Evolutionary conservation across 1,284 basidiomycete genomes (phyloP), one percentile per base, ranked within the genome.

Genomic region (Peniophora sp.): DNA sequence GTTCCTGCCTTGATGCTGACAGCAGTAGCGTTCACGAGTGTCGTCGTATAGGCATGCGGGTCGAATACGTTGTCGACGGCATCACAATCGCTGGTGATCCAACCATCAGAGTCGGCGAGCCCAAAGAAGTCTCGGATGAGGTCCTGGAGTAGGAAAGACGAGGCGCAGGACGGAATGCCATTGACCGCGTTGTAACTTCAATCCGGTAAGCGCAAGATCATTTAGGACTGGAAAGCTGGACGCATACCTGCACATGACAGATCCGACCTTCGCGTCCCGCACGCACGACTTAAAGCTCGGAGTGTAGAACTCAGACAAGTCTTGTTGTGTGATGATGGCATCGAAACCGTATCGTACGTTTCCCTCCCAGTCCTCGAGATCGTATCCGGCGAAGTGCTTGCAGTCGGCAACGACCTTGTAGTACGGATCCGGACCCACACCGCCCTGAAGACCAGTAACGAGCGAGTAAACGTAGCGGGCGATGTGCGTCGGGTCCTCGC

Each of bases 331-430:
- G n/a, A 81, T 72, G 12, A 71, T 53, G 1, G 79, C 78, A 53
- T 80, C 68, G 63, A 79, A 81, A 0, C 69, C 65, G 49, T 65
- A 70, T 23, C 79, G 74, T 35, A 58, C 58, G 58, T 70, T 71
- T 3, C 75, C 75, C 35, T 73, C 59, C 77, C 77, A 79, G 53
- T 75, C 62, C 51, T 81, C 79, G 24, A 81, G 51, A 54, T 81
- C 79, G 56, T 81, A 80, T 0, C 70, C 78, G 0, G 77, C 77
- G 55, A 69, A 79, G 60, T 81, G 78, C 62, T 80, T 81, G 67
- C 77, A 80, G 55, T 77, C 74, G 0, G 78, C 75, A 11, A 71
- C 65, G 52, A 79, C 60, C 59, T 79, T 78, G 63, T 70, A 72
- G 57, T 70, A 73, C 1, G 72, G 70, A 47, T 68, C 59, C 2